These are phyloP conservation scores for Xylaria arbuscula DNA, from an alignment of 2,329 filamentous ascomycete genomes.

Conservation along the genomic window DNA sequence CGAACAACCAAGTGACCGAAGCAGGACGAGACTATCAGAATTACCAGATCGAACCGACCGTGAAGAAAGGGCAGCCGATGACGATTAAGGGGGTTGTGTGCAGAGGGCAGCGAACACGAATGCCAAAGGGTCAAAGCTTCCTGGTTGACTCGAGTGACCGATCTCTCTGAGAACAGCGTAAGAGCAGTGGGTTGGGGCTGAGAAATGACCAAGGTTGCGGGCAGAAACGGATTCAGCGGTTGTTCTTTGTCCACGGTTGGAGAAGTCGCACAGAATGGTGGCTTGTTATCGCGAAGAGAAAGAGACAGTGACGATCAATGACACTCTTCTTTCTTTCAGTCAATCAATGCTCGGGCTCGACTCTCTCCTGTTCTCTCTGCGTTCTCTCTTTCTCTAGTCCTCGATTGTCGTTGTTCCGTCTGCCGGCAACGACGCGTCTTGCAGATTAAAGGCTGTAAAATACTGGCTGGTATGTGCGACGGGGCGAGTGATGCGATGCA, in stretches of 20 bases:
- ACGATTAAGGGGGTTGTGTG: constrained; percentile 25
- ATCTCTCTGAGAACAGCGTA: constrained; percentile 40
- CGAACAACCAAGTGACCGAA: constrained; percentile 33
- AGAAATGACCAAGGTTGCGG: constrained; percentile 26
- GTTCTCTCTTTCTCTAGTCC: neutral
- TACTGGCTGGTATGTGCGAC: constrained; percentile 42
- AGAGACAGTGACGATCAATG: constrained; percentile 11
- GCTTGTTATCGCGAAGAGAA: constrained; percentile 15
- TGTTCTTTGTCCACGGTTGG: constrained; percentile 35
- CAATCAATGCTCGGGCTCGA: constrained; percentile 15
- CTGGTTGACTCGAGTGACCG: constrained; percentile 38
- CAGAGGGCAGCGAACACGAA: constrained; percentile 26
- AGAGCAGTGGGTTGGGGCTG: neutral
- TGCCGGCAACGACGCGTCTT: constrained; percentile 37
- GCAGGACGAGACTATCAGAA: constrained; percentile 19
- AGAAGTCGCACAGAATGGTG: constrained; percentile 14
- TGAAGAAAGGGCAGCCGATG: constrained; percentile 29
- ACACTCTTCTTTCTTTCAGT: constrained; percentile 5
- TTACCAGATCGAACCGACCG: constrained; percentile 27
- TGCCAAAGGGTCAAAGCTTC: constrained; percentile 37
- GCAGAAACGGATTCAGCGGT: constrained; percentile 39
- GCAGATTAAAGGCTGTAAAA: constrained; percentile 42
- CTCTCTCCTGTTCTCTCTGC: neutral
- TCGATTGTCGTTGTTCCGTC: constrained; percentile 20
- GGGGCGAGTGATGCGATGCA: constrained; percentile 36